Evolutionary conservation across 768 basidiomycete genomes (phyloP).

Genomic region (Dioszegia hungarica): DNA sequence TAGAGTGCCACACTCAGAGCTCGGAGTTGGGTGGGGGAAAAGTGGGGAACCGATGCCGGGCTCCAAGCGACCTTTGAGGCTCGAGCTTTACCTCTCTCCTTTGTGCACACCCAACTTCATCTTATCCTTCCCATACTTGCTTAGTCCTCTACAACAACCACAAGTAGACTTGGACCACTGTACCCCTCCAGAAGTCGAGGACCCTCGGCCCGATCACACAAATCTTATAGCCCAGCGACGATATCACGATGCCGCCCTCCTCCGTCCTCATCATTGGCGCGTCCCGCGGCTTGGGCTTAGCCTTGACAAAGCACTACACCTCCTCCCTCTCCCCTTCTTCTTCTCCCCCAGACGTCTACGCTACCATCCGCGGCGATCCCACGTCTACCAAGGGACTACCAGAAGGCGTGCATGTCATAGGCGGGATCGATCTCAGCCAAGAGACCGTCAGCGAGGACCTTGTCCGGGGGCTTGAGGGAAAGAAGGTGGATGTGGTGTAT

Average conservation of each 20-base stretch:
- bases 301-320: slow-evolving; percentile 46
- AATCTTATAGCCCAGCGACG: too few relatives aligned
- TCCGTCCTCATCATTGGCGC: slow-evolving; percentile 52
- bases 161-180: too few relatives aligned
- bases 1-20: too few relatives aligned
- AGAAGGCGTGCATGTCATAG: slow-evolving; percentile 49
- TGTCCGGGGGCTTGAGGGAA: slow-evolving; percentile 48
- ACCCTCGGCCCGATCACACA: too few relatives aligned
- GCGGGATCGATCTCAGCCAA: slow-evolving; percentile 49
- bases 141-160: too few relatives aligned
- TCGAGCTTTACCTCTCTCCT: too few relatives aligned
- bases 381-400: slow-evolving; percentile 32
- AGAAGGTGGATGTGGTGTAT: neutral
- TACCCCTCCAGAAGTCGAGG: too few relatives aligned
- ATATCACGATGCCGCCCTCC: neutral
- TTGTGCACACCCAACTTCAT: too few relatives aligned
- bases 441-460: slow-evolving; percentile 50
- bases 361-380: slow-evolving; percentile 40
- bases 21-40: too few relatives aligned
- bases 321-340: slow-evolving; percentile 36
- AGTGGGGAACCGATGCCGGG: too few relatives aligned
- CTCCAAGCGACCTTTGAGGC: too few relatives aligned
- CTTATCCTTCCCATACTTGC: too few relatives aligned
- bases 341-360: slow-evolving; percentile 52
- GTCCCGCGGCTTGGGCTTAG: slow-evolving; percentile 53